Conservation (phyloP, 108 stramenopile species). For the Nannochloropsis gaditana region DNA sequence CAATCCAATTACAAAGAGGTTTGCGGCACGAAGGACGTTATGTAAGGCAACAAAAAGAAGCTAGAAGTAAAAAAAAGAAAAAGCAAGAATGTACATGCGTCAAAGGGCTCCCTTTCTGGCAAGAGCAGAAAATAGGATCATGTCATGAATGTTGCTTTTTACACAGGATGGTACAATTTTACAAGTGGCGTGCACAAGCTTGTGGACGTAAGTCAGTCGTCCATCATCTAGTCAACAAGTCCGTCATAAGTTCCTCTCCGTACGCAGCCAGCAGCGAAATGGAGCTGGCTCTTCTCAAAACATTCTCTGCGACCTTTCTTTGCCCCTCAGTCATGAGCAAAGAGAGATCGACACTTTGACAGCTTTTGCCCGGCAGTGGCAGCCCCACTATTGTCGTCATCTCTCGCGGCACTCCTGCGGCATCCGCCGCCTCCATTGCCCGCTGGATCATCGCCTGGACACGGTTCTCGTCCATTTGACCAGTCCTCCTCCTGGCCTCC, state of each 20-base stretch:
- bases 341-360: neutral
- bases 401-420: neutral
- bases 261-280: slow-evolving; percentile 5
- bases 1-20: no score
- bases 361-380: neutral
- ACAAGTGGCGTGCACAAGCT: no score
- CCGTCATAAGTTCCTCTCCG: neutral
- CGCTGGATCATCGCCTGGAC: neutral
- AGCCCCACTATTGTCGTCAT: neutral
- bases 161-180: no score
- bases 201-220: no score
- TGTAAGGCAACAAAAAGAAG: no score
- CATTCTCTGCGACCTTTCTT: neutral
- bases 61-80: no score
- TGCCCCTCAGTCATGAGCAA: neutral
- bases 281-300: neutral
- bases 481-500: neutral
- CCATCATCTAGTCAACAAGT: neutral
- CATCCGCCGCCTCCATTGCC: neutral
- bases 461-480: neutral
- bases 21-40: no score
- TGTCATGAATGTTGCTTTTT: no score
- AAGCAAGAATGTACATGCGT: no score
- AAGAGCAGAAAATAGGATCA: no score
- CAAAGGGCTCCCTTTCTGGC: no score